These are phyloP conservation scores for Penicillium goetzii DNA, from an alignment of 495 filamentous ascomycete species.

Conservation along the genomic window DNA sequence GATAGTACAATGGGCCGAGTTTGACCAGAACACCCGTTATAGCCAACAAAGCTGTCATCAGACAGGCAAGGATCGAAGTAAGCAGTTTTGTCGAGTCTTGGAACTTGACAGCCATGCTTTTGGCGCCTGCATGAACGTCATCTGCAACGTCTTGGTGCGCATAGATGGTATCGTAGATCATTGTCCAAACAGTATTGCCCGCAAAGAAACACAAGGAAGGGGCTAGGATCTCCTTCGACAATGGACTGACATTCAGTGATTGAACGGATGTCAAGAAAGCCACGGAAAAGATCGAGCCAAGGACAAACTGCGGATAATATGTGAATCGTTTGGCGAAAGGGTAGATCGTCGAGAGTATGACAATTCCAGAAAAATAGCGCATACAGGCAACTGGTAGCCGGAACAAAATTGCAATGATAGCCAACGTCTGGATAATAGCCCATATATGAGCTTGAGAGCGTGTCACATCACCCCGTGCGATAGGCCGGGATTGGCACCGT, in stretches of 20 bases:
- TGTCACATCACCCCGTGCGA: conserved; percentile 51
- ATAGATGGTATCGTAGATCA: too few species aligned
- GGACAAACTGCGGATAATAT: conserved; percentile 40
- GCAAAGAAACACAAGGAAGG: not conserved
- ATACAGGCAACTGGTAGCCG: not conserved
- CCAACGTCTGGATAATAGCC: conserved; percentile 16
- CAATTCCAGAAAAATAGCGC: conserved; percentile 9
- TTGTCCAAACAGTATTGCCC: too few species aligned
- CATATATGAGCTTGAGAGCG: conserved; percentile 36
- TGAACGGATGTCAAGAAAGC: not conserved
- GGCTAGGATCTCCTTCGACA: not conserved
- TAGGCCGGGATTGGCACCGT: conserved; percentile 43
- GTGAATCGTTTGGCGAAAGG: conserved; percentile 27
- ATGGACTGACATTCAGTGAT: not conserved
- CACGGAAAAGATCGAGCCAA: conserved; percentile 23
- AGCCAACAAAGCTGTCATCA: too few species aligned
- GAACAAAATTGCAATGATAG: not conserved
- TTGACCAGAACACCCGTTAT: too few species aligned
- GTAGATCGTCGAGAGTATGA: conserved; percentile 12
- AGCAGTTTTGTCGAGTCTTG: too few species aligned
- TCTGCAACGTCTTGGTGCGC: too few species aligned
- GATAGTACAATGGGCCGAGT: too few species aligned
- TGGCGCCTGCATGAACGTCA: too few species aligned
- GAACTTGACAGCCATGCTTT: too few species aligned
- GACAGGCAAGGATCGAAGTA: too few species aligned